These are phyloP conservation scores for Cercis canadensis DNA, from an alignment of 306 rosid genomes.

Conservation along the genomic window DNA sequence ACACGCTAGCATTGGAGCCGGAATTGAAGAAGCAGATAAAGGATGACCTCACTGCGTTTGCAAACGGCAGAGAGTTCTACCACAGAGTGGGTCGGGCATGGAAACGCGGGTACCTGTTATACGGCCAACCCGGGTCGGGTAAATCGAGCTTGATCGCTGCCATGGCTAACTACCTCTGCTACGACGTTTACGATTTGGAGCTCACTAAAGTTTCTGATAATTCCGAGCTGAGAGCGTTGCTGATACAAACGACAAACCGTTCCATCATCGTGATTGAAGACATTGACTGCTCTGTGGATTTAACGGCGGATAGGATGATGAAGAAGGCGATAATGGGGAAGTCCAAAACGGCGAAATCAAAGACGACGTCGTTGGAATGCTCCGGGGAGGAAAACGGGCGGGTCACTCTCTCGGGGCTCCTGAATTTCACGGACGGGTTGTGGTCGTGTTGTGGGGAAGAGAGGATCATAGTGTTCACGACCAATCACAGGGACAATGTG, in stretches of 20 bases:
- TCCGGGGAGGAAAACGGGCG: constrained; percentile 56
- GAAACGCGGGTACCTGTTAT: constrained; percentile 83
- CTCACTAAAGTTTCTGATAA: constrained; percentile 82
- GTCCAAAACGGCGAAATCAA: constrained; percentile 31
- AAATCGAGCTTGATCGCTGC: constrained; percentile 89
- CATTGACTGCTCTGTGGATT: constrained; percentile 80
- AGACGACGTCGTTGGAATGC: constrained; percentile 16
- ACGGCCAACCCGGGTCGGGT: constrained; percentile 92
- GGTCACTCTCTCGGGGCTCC: constrained; percentile 82
- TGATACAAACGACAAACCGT: constrained; percentile 84
- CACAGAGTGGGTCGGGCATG: constrained; percentile 86
- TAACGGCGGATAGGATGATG: constrained; percentile 65
- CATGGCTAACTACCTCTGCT: constrained; percentile 85
- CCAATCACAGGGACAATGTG: constrained; percentile 71
- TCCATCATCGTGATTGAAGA: constrained; percentile 86
- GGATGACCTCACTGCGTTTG: constrained; percentile 64
- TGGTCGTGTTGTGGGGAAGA: constrained; percentile 94
- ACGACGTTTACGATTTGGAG: constrained; percentile 86
- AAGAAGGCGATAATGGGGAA: constrained; percentile 42
- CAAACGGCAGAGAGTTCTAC: constrained; percentile 73
- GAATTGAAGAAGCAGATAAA: constrained; percentile 69
- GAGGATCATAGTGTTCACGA: constrained; percentile 79
- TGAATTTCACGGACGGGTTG: constrained; percentile 83
- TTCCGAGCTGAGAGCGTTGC: constrained; percentile 75
- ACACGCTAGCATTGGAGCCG: constrained; percentile 72